Base-by-base conservation (phyloP, 2,329 filamentous ascomycete species). In the Hypoxylon sp. region DNA sequence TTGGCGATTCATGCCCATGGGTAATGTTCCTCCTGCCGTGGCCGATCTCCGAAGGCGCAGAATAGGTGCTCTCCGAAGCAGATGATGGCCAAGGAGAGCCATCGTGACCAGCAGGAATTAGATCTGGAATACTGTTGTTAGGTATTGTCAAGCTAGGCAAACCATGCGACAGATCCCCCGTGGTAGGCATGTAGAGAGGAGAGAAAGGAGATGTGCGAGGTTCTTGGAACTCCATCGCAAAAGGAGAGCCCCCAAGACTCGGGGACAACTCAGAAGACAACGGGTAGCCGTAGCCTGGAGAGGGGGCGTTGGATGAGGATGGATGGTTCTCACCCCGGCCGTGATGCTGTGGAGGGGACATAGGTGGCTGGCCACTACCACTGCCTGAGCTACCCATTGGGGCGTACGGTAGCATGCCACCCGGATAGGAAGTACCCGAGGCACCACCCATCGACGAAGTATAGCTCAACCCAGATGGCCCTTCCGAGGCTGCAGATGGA, bases 11-110 rank as follows among this genome's bases (percentile, higher is more conserved):
- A 34, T 50, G 64, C 13, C 54, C 48, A 25, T 51, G 55, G 12
- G 49, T 51, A 15, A 44, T 27, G 16, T 42, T 44, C 13, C 45
- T 47, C 12, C 50, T 44, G 44, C 57, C 62, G 8, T 61, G 54
- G 31, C 57, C 53, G 30, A 57, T 68, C 9, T 76, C 75, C 5
- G 76, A 75, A 12, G 75, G 73, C 2, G 78, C 76, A 2, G 78
- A 80, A 57, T 75, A 79, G 16, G 68, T 69, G 63, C 77, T 79
- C 32, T 75, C 75, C 5, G 76, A 70, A n/a, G 74, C 68, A 8
- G 78, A 78, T 3, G 76, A 77, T 3, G 71, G 62, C 67, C 75
- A 74, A 4, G 69, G 69, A 6, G 77, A 71, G 37, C 62, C 65
- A 19, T 77, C 76, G 30, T 49, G 51, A 23, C 69, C 52, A 46